phyloP scores from a whole-genome alignment of 2,329 filamentous ascomycete species.

The Cercospora sojina region DNA sequence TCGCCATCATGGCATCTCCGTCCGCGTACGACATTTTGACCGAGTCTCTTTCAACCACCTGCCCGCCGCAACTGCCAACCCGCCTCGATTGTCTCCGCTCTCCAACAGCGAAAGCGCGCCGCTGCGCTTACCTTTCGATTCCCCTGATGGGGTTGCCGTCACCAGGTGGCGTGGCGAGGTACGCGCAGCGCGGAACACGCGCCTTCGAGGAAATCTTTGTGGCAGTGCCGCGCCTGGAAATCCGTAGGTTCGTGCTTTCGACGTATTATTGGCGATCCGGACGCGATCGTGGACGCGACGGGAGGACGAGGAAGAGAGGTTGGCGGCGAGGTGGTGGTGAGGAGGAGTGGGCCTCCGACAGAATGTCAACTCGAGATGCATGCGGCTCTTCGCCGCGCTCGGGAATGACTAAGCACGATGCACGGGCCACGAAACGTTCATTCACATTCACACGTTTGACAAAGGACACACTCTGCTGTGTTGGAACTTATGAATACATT shows the following conservation, averaged over 20 bases:
- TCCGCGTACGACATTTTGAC: constrained; percentile 26
- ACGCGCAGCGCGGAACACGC: constrained; percentile 26
- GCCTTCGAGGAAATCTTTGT: constrained; percentile 1
- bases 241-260: not conserved
- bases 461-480: not conserved
- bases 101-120: not conserved
- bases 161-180: constrained; percentile 22
- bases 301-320: not conserved
- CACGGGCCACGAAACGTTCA: not conserved
- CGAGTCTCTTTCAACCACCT: not conserved
- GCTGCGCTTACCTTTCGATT: constrained; percentile 7
- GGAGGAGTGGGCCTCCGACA: not conserved
- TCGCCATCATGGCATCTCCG: constrained; percentile 29
- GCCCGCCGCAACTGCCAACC: not conserved
- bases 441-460: not conserved
- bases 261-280: not conserved
- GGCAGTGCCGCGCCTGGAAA: not conserved
- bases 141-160: constrained; percentile 11
- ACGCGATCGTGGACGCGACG: not conserved
- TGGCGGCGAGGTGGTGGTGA: not conserved
- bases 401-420: not conserved
- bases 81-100: not conserved
- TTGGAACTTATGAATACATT: not conserved
- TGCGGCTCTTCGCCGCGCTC: constrained; percentile 9
- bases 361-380: constrained; percentile 6